Evolutionary conservation across 176 grass and related monocot species (phyloP).

Genomic region (Leersia perrieri): DNA sequence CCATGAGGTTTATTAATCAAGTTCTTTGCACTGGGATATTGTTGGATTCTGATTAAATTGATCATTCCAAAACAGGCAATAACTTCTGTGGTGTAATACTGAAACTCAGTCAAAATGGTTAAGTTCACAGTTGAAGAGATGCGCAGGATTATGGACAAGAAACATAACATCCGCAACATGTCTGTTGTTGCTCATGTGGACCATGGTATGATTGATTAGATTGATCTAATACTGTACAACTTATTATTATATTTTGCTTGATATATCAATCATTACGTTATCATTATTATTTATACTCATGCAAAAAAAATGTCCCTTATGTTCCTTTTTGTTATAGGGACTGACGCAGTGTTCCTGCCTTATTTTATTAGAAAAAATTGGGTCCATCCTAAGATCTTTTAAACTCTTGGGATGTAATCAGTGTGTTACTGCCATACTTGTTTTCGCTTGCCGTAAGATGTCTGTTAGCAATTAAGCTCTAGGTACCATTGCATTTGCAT

Average conservation of each 20-base stretch:
- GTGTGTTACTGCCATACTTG: neutral
- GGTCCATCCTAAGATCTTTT: neutral
- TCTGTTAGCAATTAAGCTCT: neutral
- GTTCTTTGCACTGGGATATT: neutral
- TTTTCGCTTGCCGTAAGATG: neutral
- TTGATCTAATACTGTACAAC: neutral
- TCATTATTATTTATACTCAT: neutral
- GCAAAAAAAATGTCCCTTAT: neutral
- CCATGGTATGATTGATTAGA: constrained; percentile 40
- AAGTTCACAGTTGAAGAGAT: constrained; percentile 83
- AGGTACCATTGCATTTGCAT: neutral
- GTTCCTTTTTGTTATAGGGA: neutral
- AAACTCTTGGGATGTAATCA: neutral
- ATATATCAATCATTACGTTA: neutral
- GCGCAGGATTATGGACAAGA: constrained; percentile 70
- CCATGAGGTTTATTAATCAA: neutral
- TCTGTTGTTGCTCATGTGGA: constrained; percentile 72
- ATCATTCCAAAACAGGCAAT: neutral
- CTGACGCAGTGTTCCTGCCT: neutral
- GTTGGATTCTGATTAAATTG: neutral
- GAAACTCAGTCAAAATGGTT: constrained; percentile 63
- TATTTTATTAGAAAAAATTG: neutral
- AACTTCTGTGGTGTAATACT: constrained; percentile 28
- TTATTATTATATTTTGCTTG: neutral
- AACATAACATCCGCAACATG: constrained; percentile 77